These are phyloP conservation scores for Aspergillus saccharolyticus DNA, from an alignment of 495 filamentous ascomycete species.

Conservation along the genomic window DNA sequence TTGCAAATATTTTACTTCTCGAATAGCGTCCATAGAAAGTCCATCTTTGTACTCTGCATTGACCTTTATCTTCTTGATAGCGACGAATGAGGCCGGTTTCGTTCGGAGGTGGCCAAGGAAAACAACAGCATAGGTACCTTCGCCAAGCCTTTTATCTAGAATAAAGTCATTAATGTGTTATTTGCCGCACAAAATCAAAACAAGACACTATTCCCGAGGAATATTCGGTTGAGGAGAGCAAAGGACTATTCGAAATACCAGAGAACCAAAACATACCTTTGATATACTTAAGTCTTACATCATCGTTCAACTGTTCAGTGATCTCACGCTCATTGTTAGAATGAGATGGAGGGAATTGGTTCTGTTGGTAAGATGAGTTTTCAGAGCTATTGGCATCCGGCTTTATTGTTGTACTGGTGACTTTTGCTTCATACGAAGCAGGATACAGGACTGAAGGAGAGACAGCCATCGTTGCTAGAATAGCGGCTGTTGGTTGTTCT, in stretches of 20 bases:
- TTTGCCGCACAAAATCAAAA: too few species aligned
- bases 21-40: constrained; percentile 86
- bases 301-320: constrained; percentile 82
- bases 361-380: constrained; percentile 20
- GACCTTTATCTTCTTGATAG: constrained; percentile 98
- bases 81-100: constrained; percentile 66
- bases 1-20: constrained; percentile 90
- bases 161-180: background rate
- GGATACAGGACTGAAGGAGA: constrained; percentile 35
- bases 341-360: constrained; percentile 13
- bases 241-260: background rate
- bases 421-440: constrained; percentile 17
- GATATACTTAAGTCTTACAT: constrained; percentile 79
- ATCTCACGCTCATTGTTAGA: constrained; percentile 48
- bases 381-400: constrained; percentile 32
- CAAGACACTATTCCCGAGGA: background rate
- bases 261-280: constrained; percentile 54
- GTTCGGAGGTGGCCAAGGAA: constrained; percentile 73
- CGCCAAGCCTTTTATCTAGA: constrained; percentile 80
- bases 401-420: constrained; percentile 28
- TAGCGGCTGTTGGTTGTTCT: background rate
- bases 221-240: background rate
- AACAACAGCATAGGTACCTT: constrained; percentile 96
- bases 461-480: constrained; percentile 27
- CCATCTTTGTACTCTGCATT: constrained; percentile 80